These are phyloP conservation scores for Penicillium rolfsii DNA, from an alignment of 2,329 filamentous ascomycete species.

Conservation along the genomic window DNA sequence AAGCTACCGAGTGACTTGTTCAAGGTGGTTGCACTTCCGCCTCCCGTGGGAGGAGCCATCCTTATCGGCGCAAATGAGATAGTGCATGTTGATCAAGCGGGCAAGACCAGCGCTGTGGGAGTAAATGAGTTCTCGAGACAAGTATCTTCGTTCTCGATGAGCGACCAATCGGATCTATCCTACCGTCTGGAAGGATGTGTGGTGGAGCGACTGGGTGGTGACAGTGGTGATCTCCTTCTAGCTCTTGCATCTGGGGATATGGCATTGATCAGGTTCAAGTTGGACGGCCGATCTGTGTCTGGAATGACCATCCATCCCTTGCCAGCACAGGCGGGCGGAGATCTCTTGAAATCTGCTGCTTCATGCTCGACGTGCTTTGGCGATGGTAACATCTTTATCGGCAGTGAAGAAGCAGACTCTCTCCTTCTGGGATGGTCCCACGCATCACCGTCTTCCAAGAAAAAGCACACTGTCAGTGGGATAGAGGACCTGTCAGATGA, in stretches of 20 bases:
- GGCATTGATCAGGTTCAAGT: conserved; percentile 75
- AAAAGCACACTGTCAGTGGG: conserved; percentile 57
- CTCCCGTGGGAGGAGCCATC: conserved; percentile 85
- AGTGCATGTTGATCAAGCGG: conserved; percentile 93
- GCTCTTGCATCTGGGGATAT: conserved; percentile 75
- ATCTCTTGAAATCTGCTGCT: conserved; percentile 62
- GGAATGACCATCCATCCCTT: conserved; percentile 75
- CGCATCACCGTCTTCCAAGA: conserved; percentile 63
- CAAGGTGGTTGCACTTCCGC: conserved; percentile 77
- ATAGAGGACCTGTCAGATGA: conserved; percentile 62
- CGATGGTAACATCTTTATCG: conserved; percentile 75
- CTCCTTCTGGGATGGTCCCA: conserved; percentile 77
- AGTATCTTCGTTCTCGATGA: conserved; percentile 79
- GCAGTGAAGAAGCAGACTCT: conserved; percentile 82
- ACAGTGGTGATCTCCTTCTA: conserved; percentile 82
- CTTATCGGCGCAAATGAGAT: conserved; percentile 87
- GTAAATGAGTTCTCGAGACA: conserved; percentile 89
- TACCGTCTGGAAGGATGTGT: conserved; percentile 80
- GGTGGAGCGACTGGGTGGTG: conserved; percentile 74
- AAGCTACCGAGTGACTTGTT: conserved; percentile 86
- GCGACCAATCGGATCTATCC: conserved; percentile 80
- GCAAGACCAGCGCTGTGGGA: conserved; percentile 87
- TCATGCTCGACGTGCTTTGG: conserved; percentile 72
- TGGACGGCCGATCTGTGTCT: conserved; percentile 90
- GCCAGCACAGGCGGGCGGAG: conserved; percentile 63